Base-by-base conservation (phyloP, 1,284 basidiomycete species). In the Ustilago sp. region DNA sequence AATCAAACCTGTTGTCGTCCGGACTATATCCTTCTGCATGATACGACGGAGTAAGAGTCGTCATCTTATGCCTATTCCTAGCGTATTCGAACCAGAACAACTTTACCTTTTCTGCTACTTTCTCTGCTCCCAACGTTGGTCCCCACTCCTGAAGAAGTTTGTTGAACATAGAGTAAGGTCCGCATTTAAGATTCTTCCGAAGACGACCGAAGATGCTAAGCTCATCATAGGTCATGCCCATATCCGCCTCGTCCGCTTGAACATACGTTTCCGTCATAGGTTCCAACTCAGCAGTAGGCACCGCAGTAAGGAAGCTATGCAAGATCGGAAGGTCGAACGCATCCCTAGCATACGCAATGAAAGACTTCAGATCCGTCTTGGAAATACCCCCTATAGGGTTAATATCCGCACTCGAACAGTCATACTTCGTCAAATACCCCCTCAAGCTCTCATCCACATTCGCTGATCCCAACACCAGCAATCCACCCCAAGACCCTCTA, bases 1-100 rank as follows among this genome's bases (percentile, higher is more conserved):
- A 87, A 86, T 99, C 96, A 84, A 96, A 99, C 77, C 96, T 89
- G 85, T 99, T 98, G 86, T 98, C 95, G 85, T 98, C 96, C 4
- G 95, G 95, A 83, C 93, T 94, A 87, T 98, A 98, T 9, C 62
- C 80, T 62, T 85, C 95, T 76, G 97, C 95, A 86, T 99, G 97
- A 80, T 99, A 98, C 3, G 93, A 90, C 1, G 96, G 97, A 1
- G 97, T 99, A 72, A 99, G 86, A 0, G 95, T 99, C 9, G 97
- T 99, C 96, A 99, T 99, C 90, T 99, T 99, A 88, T 99, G 96
- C 60, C 97, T 88, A 87, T 99, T 99, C 67, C 95, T 90, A 0
- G 96, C 96, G 81, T 99, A 92, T 86, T 96, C 94, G 83, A 95
- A 97, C 89, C 94, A 99, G 89, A 99, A 99, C 64, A 92, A 88